phyloP scores from a whole-genome alignment of 257 asterid species.

The Gentiana straminea region DNA sequence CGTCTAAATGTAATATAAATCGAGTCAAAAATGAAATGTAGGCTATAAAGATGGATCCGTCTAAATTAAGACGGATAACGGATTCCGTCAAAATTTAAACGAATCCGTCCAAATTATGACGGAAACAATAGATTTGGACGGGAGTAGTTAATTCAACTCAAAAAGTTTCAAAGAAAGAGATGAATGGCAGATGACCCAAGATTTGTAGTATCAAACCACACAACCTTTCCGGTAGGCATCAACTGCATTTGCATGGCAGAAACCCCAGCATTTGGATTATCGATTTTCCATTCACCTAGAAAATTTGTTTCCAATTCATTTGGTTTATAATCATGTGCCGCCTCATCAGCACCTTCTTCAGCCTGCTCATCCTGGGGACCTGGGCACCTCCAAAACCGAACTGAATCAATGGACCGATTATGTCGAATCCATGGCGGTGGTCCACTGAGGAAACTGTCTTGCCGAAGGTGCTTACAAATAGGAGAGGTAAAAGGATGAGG shows the following conservation, averaged over 20 bases:
- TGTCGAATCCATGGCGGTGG: neutral
- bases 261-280: slow-evolving; percentile 48
- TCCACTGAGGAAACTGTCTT: neutral
- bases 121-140: too few species aligned
- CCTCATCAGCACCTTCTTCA: neutral
- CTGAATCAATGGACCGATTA: neutral
- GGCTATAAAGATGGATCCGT: too few species aligned
- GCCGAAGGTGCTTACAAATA: slow-evolving; percentile 10
- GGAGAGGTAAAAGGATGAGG: slow-evolving; percentile 15
- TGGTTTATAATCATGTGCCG: neutral
- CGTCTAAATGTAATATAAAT: too few species aligned
- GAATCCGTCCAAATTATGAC: slow-evolving; percentile 36
- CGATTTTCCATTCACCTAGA: slow-evolving; percentile 42
- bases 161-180: slow-evolving; percentile 21
- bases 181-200: slow-evolving; percentile 68
- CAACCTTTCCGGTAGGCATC: slow-evolving; percentile 47
- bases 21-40: too few species aligned
- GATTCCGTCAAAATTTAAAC: slow-evolving; percentile 12
- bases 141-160: neutral
- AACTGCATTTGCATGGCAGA: slow-evolving; percentile 80
- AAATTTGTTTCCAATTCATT: slow-evolving; percentile 5
- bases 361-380: neutral
- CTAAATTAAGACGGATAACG: too few species aligned
- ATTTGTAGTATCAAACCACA: slow-evolving; percentile 69
- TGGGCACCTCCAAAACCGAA: too few species aligned